These are phyloP conservation scores for Chalciporus chontae DNA, from an alignment of 768 basidiomycete genomes.

Conservation along the genomic window DNA sequence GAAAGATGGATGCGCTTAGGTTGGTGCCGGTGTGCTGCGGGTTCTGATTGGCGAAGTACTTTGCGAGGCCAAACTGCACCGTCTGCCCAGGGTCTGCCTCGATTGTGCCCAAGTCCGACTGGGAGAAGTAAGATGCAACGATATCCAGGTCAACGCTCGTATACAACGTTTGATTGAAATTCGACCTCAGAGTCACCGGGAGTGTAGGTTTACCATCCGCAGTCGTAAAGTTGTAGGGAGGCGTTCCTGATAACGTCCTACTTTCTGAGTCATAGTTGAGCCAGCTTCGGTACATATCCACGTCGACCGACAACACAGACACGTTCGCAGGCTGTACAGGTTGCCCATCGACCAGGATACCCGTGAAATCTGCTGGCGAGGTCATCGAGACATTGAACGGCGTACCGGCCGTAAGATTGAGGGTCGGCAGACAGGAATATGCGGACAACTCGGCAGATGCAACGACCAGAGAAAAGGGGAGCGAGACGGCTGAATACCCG, in stretches of 20 bases:
- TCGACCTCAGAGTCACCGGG: constrained; percentile 59
- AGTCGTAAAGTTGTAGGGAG: constrained; percentile 43
- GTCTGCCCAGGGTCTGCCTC: constrained; percentile 47
- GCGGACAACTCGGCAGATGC: constrained; percentile 65
- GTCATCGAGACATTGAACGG: constrained; percentile 50
- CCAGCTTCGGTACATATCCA: constrained; percentile 53
- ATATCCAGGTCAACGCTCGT: constrained; percentile 64
- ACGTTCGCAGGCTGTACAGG: constrained; percentile 60
- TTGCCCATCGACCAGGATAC: constrained; percentile 60
- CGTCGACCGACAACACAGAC: constrained; percentile 53
- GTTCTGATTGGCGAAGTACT: constrained; percentile 51
- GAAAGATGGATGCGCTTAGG: constrained; percentile 54
- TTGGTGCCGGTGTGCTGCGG: constrained; percentile 43
- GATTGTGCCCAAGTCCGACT: constrained; percentile 53
- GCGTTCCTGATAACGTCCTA: constrained; percentile 60
- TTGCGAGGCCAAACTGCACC: constrained; percentile 51
- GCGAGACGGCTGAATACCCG: constrained; percentile 60
- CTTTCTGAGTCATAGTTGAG: constrained; percentile 54
- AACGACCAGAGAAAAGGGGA: constrained; percentile 65
- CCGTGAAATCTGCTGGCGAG: constrained; percentile 57
- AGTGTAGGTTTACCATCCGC: constrained; percentile 38
- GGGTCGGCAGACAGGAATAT: constrained; percentile 47
- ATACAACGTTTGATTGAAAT: constrained; percentile 63
- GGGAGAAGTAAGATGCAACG: constrained; percentile 70
- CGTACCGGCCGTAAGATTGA: constrained; percentile 66